Percentiles rank a stretch among this genome's conserved stretches.
Conservation (phyloP, 768 basidiomycete genomes). For the Mycena epipterygia region DNA sequence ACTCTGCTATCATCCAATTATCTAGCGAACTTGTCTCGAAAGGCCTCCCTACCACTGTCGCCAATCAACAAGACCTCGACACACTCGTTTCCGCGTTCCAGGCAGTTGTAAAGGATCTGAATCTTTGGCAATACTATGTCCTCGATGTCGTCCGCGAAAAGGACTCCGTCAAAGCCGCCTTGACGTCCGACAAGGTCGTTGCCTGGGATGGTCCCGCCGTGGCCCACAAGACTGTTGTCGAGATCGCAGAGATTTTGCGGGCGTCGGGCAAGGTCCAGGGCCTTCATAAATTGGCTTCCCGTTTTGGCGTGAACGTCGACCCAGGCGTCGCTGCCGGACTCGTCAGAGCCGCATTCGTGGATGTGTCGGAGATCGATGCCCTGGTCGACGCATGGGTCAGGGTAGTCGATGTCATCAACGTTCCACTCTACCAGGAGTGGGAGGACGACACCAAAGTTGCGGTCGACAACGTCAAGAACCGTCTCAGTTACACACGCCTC, state of each 20-base stretch:
- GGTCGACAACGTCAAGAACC: constrained; percentile 78
- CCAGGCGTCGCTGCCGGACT: constrained; percentile 79
- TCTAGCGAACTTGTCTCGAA: constrained; percentile 73
- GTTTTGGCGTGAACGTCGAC: constrained; percentile 78
- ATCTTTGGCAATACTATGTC: constrained; percentile 96
- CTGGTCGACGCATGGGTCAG: constrained; percentile 81
- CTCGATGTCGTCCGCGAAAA: constrained; percentile 80
- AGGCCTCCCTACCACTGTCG: constrained; percentile 80
- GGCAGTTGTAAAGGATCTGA: constrained; percentile 69
- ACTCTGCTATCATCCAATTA: constrained; percentile 87
- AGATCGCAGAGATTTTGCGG: constrained; percentile 77
- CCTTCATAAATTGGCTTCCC: constrained; percentile 70
- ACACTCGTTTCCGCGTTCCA: constrained; percentile 74
- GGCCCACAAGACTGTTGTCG: constrained; percentile 67
- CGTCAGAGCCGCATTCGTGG: constrained; percentile 74
- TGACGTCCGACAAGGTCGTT: constrained; percentile 60
- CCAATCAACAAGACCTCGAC: constrained; percentile 77
- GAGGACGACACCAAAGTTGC: constrained; percentile 85
- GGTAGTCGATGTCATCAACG: constrained; percentile 90
- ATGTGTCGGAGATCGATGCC: constrained; percentile 61
- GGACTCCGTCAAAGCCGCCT: constrained; percentile 65
- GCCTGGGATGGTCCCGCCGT: constrained; percentile 76
- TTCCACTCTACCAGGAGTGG: constrained; percentile 89
- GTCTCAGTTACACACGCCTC: constrained; percentile 85
- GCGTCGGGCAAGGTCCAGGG: constrained; percentile 68